phyloP scores from a whole-genome alignment of 495 filamentous ascomycete species.

The Neurospora pannonica region DNA sequence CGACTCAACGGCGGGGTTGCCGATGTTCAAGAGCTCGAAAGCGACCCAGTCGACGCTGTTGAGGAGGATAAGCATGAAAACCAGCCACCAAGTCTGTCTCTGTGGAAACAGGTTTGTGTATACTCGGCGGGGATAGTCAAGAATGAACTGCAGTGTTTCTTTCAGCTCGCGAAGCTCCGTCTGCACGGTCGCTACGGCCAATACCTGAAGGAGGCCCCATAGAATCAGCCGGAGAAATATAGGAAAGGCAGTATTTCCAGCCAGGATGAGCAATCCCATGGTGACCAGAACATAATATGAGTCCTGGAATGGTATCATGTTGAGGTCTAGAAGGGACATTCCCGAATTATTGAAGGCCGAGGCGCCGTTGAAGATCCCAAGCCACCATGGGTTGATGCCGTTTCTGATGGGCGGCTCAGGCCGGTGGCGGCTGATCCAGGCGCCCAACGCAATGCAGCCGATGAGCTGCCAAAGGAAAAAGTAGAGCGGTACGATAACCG shows the following conservation, averaged over 20 bases:
- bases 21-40: constrained; percentile 73
- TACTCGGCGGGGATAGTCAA: constrained; percentile 67
- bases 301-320: constrained; percentile 64
- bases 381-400: constrained; percentile 57
- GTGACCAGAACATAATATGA: constrained; percentile 64
- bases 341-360: constrained; percentile 85
- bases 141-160: constrained; percentile 68
- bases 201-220: constrained; percentile 45
- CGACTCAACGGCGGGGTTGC: constrained; percentile 51
- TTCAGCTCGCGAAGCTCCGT: constrained; percentile 31
- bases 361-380: constrained; percentile 57
- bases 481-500: constrained; percentile 64
- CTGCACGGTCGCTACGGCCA: constrained; percentile 18
- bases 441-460: constrained; percentile 61
- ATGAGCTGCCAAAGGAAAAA: constrained; percentile 62
- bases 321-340: constrained; percentile 75
- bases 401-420: constrained; percentile 51
- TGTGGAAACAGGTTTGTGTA: constrained; percentile 79
- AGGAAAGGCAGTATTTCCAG: constrained; percentile 73
- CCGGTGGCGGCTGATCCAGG: constrained; percentile 54
- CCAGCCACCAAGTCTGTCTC: constrained; percentile 71
- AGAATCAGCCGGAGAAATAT: constrained; percentile 70
- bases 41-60: constrained; percentile 76
- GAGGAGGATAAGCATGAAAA: constrained; percentile 59
- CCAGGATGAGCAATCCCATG: constrained; percentile 68